Conservation (phyloP, 192 early-diverging fungal genomes). For the Podila horticola region DNA sequence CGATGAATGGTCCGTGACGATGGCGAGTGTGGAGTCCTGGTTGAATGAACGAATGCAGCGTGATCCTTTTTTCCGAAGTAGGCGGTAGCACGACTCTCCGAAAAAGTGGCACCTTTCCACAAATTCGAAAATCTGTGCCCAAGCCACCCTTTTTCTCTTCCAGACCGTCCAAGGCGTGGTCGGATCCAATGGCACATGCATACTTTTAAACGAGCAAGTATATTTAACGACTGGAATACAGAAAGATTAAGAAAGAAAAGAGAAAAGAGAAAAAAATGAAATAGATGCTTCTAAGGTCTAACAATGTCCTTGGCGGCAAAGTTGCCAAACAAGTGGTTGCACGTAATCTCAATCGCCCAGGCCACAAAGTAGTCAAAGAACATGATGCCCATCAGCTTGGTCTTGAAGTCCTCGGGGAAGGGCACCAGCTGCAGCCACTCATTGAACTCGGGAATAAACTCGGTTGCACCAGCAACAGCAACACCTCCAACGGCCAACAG, state of each 20-base stretch:
- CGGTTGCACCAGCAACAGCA: constrained; percentile 89
- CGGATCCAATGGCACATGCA: background rate
- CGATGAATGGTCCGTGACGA: background rate
- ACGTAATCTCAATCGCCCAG: constrained; percentile 82
- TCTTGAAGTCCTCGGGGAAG: constrained; percentile 89
- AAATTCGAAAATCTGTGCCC: too few species aligned
- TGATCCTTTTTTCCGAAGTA: too few species aligned
- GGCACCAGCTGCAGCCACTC: constrained; percentile 89
- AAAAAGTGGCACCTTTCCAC: background rate
- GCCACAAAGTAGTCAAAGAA: constrained; percentile 88
- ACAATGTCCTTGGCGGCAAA: constrained; percentile 89
- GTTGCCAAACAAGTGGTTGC: constrained; percentile 85
- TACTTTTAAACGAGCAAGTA: background rate
- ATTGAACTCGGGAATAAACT: constrained; percentile 90
- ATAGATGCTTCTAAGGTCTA: background rate
- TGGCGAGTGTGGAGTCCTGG: too few species aligned
- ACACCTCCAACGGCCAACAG: constrained; percentile 86
- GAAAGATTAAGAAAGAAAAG: background rate
- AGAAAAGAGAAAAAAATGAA: constrained; percentile 1
- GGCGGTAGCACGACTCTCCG: too few species aligned
- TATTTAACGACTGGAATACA: constrained; percentile 3
- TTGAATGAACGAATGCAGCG: background rate
- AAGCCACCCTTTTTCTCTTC: too few species aligned
- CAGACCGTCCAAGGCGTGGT: too few species aligned
- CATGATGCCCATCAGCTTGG: constrained; percentile 85